Percentiles rank a stretch among this genome's conserved stretches.
Conservation (phyloP, 192 early-diverging fungal genomes). For the Backusella psychrophila region DNA sequence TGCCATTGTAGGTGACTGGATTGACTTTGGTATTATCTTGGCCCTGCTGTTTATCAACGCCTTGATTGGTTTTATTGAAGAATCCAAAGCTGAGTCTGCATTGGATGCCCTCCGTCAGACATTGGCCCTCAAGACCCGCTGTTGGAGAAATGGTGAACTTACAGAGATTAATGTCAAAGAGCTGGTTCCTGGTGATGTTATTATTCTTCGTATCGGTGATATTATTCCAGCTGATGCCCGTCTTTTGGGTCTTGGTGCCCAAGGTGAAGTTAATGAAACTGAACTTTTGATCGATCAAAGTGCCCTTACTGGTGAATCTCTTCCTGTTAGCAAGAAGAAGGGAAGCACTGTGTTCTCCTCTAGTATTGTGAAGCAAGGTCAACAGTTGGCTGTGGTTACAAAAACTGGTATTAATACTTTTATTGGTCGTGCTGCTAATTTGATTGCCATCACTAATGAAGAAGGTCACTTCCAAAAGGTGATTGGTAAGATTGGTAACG, state of each 20-base stretch:
- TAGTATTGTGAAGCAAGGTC: conserved; percentile 88
- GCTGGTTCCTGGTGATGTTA: conserved; percentile 87
- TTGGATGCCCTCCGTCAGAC: conserved; percentile 94
- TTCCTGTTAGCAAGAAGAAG: conserved; percentile 78
- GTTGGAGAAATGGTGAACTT: conserved; percentile 76
- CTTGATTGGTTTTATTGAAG: conserved; percentile 90
- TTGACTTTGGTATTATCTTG: conserved; percentile 84
- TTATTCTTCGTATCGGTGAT: conserved; percentile 84
- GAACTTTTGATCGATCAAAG: conserved; percentile 87
- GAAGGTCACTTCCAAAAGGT: conserved; percentile 95
- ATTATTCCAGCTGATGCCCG: conserved; percentile 88
- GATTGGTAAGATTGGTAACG: conserved; percentile 90
- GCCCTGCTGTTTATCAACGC: conserved; percentile 86
- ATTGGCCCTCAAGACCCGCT: conserved; percentile 82
- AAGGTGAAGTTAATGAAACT: conserved; percentile 65
- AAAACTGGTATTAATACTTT: conserved; percentile 90
- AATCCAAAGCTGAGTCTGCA: conserved; percentile 90
- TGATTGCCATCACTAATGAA: conserved; percentile 83
- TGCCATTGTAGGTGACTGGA: conserved; percentile 65
- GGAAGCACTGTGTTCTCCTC: conserved; percentile 84
- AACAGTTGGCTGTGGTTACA: conserved; percentile 83
- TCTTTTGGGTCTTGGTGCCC: conserved; percentile 66
- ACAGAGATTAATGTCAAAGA: conserved; percentile 64
- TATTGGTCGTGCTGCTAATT: conserved; percentile 86
- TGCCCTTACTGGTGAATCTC: conserved; percentile 88